A percentile compares a stretch with the other conserved stretches of the same genome.
Conservation (phyloP, 805 yeast genomes). For the Ogataea pilisensis region DNA sequence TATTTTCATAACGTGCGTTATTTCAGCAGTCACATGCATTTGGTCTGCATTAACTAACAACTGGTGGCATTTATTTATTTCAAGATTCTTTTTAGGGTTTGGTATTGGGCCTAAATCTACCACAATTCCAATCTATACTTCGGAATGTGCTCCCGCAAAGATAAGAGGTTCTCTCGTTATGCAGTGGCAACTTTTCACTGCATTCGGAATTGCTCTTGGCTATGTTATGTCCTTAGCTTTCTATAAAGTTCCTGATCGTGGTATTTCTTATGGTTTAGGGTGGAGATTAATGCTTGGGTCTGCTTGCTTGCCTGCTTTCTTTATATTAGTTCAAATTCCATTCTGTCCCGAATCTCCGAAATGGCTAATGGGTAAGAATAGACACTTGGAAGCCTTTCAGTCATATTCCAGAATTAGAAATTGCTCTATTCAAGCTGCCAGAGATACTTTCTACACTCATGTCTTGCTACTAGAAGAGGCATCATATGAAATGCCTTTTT, state of each 20-base stretch:
- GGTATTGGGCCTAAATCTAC: conserved; percentile 74
- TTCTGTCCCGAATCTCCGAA: conserved; percentile 74
- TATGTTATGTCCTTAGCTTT: conserved; percentile 63
- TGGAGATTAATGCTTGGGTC: conserved; percentile 73
- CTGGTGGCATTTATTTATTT: conserved; percentile 68
- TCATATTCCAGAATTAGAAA: conserved; percentile 47
- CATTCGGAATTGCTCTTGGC: conserved; percentile 72
- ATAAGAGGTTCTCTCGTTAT: conserved; percentile 66
- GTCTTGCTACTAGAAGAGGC: conserved; percentile 61
- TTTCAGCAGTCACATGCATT: conserved; percentile 58
- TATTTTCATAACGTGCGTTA: conserved; percentile 57
- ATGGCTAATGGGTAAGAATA: conserved; percentile 71
- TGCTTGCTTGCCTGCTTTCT: conserved; percentile 62
- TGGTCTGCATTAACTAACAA: conserved; percentile 63
- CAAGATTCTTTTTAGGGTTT: conserved; percentile 60
- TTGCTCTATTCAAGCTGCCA: conserved; percentile 56
- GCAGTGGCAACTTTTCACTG: conserved; percentile 76
- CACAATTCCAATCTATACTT: conserved; percentile 69
- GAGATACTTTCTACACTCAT: conserved; percentile 67
- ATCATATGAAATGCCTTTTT: conserved; percentile 43
- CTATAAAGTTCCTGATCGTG: conserved; percentile 45
- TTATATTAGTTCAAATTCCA: conserved; percentile 56
- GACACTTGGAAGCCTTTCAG: conserved; percentile 55
- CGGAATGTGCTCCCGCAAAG: conserved; percentile 59
- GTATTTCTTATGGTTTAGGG: conserved; percentile 48